These are phyloP conservation scores for Gastrolobium bilobum DNA, from an alignment of 306 rosid genomes.

Conservation along the genomic window DNA sequence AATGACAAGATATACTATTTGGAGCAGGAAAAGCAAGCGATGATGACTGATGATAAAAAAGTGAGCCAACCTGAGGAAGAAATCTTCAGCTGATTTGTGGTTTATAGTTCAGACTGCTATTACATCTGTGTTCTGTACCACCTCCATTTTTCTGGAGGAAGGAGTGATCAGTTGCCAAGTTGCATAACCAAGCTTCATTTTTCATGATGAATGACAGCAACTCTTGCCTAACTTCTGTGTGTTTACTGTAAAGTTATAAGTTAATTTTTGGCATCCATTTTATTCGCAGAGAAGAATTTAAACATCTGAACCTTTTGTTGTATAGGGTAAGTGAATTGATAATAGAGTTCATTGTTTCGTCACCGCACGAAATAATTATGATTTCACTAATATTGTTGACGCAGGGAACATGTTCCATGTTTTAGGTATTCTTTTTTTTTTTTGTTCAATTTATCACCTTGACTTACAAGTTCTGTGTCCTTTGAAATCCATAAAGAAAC, in stretches of 20 bases:
- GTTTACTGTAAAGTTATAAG: conserved; percentile 40
- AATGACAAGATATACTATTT: conserved; percentile 83
- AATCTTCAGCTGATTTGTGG: conserved; percentile 40
- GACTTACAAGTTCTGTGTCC: neutral
- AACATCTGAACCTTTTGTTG: conserved; percentile 22
- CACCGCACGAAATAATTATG: neutral
- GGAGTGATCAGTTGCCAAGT: conserved; percentile 40
- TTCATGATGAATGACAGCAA: conserved; percentile 38
- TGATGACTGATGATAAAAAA: conserved; percentile 45
- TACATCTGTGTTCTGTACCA: conserved; percentile 43
- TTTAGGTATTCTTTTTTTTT: neutral
- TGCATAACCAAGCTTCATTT: conserved; percentile 45
- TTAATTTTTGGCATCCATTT: conserved; percentile 32
- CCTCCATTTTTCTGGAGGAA: conserved; percentile 41
- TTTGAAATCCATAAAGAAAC: neutral
- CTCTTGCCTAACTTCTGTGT: conserved; percentile 34
- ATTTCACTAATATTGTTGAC: neutral
- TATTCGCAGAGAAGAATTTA: neutral
- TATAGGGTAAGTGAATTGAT: conserved; percentile 40
- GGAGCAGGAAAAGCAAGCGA: conserved; percentile 68
- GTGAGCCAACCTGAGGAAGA: conserved; percentile 40
- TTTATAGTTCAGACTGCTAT: conserved; percentile 41
- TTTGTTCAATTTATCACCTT: neutral
- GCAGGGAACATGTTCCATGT: neutral
- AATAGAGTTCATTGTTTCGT: conserved; percentile 17